A percentile compares a stretch with the other conserved stretches of the same genome.
Conservation (phyloP, 2,329 filamentous ascomycete genomes). For the Trichoderma hamatum region DNA sequence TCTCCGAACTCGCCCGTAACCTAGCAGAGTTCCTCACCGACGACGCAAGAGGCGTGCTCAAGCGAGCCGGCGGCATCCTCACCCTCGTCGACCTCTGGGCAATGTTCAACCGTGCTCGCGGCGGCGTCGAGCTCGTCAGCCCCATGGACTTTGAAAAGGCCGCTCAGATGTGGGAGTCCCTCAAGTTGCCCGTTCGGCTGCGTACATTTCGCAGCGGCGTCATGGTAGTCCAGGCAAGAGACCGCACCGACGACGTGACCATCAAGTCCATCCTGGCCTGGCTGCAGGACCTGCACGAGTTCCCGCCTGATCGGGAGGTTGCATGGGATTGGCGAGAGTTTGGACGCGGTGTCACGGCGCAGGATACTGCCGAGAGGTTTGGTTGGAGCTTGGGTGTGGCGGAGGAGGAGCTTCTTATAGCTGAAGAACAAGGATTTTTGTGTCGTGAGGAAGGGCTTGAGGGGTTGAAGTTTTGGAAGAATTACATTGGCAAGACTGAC, state of each 20-base stretch:
- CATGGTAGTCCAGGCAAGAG: conserved; percentile 87
- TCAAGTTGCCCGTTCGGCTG: conserved; percentile 83
- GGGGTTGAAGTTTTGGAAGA: conserved; percentile 91
- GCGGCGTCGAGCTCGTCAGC: conserved; percentile 91
- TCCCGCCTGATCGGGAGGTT: conserved; percentile 65
- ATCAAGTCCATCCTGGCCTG: conserved; percentile 75
- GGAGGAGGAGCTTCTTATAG: conserved; percentile 95
- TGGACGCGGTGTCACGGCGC: conserved; percentile 84
- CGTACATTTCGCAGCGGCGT: conserved; percentile 90
- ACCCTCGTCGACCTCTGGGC: conserved; percentile 91
- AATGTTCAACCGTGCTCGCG: conserved; percentile 89
- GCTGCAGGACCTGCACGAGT: conserved; percentile 72
- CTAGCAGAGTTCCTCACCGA: conserved; percentile 88
- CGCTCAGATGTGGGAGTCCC: conserved; percentile 81
- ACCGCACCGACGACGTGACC: conserved; percentile 89
- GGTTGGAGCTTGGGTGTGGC: conserved; percentile 98
- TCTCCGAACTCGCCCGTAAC: conserved; percentile 83
- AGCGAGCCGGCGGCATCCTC: conserved; percentile 82
- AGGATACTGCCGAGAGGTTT: conserved; percentile 86
- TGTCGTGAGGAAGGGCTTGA: conserved; percentile 93
- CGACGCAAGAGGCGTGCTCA: conserved; percentile 76
- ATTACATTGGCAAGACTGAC: conserved; percentile 60
- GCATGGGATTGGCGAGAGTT: conserved; percentile 77
- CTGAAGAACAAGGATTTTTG: conserved; percentile 82
- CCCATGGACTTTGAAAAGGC: conserved; percentile 91